A percentile compares a stretch with the other conserved stretches of the same genome.
phyloP scores from a whole-genome alignment of 768 basidiomycete genomes.

The Podaxis carcinomalis region DNA sequence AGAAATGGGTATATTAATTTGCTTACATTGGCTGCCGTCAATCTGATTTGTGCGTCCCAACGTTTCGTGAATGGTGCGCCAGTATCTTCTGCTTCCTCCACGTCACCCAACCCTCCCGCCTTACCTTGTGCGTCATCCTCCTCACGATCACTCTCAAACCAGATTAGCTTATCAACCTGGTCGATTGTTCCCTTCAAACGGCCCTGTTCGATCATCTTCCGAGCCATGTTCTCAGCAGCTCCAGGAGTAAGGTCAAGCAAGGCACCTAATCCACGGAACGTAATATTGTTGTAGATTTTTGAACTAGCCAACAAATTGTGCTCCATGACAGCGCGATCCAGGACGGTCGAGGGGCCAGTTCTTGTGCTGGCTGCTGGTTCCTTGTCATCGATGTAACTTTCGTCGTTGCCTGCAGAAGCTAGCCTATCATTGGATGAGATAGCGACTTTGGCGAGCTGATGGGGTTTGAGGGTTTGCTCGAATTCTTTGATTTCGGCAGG shows the following conservation, averaged over 20 bases:
- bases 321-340: constrained; percentile 98
- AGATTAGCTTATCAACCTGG: constrained; percentile 91
- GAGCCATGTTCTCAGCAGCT: constrained; percentile 95
- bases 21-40: constrained; percentile 81
- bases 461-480: constrained; percentile 79
- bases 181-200: constrained; percentile 91
- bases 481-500: constrained; percentile 87
- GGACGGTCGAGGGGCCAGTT: constrained; percentile 90
- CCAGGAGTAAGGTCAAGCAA: constrained; percentile 86
- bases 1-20: constrained; percentile 8
- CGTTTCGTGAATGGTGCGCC: constrained; percentile 88
- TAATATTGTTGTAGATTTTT: constrained; percentile 97
- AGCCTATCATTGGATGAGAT: constrained; percentile 81
- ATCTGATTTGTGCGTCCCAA: constrained; percentile 93
- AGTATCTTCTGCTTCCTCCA: constrained; percentile 83
- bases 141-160: constrained; percentile 84
- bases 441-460: constrained; percentile 91
- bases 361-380: constrained; percentile 67
- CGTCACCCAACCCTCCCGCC: constrained; percentile 88
- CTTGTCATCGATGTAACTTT: constrained; percentile 38
- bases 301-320: constrained; percentile 97
- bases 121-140: constrained; percentile 93
- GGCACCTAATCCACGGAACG: constrained; percentile 89
- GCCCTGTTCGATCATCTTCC: constrained; percentile 98
- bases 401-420: constrained; percentile 60